These are phyloP conservation scores for Xanthoconium stramineum DNA, from an alignment of 768 basidiomycete species.

Conservation along the genomic window DNA sequence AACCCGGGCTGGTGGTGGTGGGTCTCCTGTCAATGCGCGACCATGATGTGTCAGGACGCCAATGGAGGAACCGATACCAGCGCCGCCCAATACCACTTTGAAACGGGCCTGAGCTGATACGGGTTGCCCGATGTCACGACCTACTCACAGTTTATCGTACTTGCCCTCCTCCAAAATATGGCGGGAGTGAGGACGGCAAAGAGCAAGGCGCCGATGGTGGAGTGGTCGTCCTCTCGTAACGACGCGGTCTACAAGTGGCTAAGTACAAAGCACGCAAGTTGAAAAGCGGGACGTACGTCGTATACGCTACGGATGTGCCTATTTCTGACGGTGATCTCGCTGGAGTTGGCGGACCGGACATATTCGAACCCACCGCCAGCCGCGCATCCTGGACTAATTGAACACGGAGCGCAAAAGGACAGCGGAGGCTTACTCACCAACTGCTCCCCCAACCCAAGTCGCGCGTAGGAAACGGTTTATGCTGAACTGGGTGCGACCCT, in stretches of 20 bases:
- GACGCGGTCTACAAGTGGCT: slow-evolving; percentile 45
- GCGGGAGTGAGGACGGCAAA: slow-evolving; percentile 64
- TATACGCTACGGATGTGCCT: slow-evolving; percentile 53
- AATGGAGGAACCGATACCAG: slow-evolving; percentile 59
- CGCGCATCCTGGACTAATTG: slow-evolving; percentile 30
- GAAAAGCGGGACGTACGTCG: slow-evolving; percentile 44
- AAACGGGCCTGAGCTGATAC: neutral
- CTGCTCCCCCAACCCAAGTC: slow-evolving; percentile 67
- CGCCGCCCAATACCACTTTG: slow-evolving; percentile 69
- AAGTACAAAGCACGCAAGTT: neutral
- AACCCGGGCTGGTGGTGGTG: slow-evolving; percentile 39
- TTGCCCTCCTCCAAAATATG: slow-evolving; percentile 69
- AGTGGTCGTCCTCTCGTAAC: slow-evolving; percentile 67
- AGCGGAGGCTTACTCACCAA: slow-evolving; percentile 34
- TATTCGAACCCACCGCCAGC: slow-evolving; percentile 60
- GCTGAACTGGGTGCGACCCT: slow-evolving; percentile 52
- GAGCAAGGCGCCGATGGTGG: slow-evolving; percentile 69
- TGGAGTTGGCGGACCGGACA: slow-evolving; percentile 53
- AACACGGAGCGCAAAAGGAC: neutral
- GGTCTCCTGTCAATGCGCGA: slow-evolving; percentile 53
- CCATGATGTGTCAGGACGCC: slow-evolving; percentile 59
- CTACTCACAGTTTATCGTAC: slow-evolving; percentile 53
- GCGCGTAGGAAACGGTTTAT: slow-evolving; percentile 65
- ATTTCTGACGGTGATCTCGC: slow-evolving; percentile 44
- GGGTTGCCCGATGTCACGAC: neutral